Evolutionary conservation across 495 filamentous ascomycete genomes (phyloP).

Genomic region (Hyphodiscus hymeniophilus): DNA sequence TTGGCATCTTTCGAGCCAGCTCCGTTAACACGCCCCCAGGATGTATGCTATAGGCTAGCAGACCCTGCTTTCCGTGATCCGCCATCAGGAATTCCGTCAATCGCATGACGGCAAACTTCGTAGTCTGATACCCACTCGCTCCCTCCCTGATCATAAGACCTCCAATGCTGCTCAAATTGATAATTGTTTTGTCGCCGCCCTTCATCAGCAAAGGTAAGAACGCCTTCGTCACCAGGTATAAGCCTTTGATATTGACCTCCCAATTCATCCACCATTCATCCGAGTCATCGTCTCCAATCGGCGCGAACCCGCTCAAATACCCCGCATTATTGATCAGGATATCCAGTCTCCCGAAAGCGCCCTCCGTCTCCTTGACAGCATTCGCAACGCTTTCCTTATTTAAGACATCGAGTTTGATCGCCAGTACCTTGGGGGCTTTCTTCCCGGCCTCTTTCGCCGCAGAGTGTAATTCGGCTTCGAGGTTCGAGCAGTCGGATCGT

Average conservation of each 20-base stretch:
- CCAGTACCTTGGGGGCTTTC: slow-evolving; percentile 26
- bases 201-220: slow-evolving; percentile 39
- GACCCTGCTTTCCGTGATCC: slow-evolving; percentile 38
- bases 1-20: slow-evolving; percentile 24
- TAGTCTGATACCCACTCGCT: slow-evolving; percentile 33
- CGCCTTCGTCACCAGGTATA: slow-evolving; percentile 30
- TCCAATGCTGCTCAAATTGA: slow-evolving; percentile 38
- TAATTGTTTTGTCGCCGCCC: slow-evolving; percentile 37
- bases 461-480: slow-evolving; percentile 27
- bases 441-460: slow-evolving; percentile 30
- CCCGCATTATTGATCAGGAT: slow-evolving; percentile 56
- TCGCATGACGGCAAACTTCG: slow-evolving; percentile 41
- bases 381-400: slow-evolving; percentile 30
- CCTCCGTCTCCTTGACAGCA: slow-evolving; percentile 28
- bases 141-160: slow-evolving; percentile 27
- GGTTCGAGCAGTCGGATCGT: slow-evolving; percentile 29
- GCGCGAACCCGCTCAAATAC: slow-evolving; percentile 26
- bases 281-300: slow-evolving; percentile 27
- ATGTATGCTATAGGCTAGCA: slow-evolving; percentile 40
- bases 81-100: slow-evolving; percentile 36
- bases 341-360: slow-evolving; percentile 37
- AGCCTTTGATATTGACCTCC: slow-evolving; percentile 36
- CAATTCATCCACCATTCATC: slow-evolving; percentile 30
- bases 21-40: slow-evolving; percentile 43
- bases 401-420: slow-evolving; percentile 33